phyloP scores from a whole-genome alignment of 2,329 filamentous ascomycete species.

The Waltergamsia citrina region DNA sequence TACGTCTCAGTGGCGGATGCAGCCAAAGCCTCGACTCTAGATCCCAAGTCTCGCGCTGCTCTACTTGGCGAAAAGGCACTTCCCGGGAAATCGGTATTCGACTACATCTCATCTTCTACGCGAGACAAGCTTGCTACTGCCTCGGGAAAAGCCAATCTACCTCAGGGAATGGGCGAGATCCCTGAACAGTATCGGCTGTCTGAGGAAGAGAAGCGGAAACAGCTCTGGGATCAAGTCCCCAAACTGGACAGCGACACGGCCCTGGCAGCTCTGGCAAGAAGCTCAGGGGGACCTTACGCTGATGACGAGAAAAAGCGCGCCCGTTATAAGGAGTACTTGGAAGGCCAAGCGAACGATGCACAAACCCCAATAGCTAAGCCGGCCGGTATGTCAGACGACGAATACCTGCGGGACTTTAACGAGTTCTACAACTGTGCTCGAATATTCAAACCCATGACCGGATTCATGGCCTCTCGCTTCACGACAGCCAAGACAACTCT shows the following conservation, averaged over 20 bases:
- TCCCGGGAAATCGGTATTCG: conserved; percentile 91
- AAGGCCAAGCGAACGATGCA: conserved; percentile 49
- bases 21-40: conserved; percentile 65
- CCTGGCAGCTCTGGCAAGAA: conserved; percentile 57
- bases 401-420: conserved; percentile 70
- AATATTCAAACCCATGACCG: conserved; percentile 86
- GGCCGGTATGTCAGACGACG: conserved; percentile 44
- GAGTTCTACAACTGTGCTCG: conserved; percentile 60
- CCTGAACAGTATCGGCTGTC: conserved; percentile 55
- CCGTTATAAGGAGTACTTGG: conserved; percentile 77
- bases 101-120: conserved; percentile 73
- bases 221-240: conserved; percentile 50
- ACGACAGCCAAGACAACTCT: conserved; percentile 54
- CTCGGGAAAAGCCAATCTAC: conserved; percentile 69
- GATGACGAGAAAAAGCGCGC: conserved; percentile 70
- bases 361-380: conserved; percentile 41
- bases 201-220: conserved; percentile 51
- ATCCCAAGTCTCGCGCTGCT: conserved; percentile 67
- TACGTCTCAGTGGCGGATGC: conserved; percentile 67
- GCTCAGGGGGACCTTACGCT: conserved; percentile 63
- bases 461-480: conserved; percentile 88
- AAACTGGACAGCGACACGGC: conserved; percentile 58
- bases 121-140: conserved; percentile 67
- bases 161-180: conserved; percentile 66
- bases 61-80: conserved; percentile 69